Conservation (phyloP, 306 rosid genomes). For the Prunus padus region DNA sequence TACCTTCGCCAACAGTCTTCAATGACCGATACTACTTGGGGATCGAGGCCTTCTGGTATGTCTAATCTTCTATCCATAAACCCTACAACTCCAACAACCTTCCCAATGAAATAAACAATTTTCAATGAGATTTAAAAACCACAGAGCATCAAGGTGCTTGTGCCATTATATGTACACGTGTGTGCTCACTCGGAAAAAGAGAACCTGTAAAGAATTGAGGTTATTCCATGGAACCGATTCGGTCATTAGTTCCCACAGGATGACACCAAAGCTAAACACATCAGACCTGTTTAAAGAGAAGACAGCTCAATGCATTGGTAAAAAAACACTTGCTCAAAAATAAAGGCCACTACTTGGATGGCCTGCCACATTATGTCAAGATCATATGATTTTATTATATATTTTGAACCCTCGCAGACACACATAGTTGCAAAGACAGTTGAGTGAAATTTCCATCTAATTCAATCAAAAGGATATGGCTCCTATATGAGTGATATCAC, state of each 20-base stretch:
- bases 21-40: constrained; percentile 52
- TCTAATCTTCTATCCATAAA: constrained; percentile 80
- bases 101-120: constrained; percentile 22
- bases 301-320: not conserved
- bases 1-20: constrained; percentile 75
- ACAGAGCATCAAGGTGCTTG: not conserved
- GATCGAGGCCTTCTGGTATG: constrained; percentile 61
- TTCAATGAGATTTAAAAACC: not conserved
- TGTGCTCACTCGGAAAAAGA: not conserved
- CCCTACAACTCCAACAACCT: constrained; percentile 87
- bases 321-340: not conserved
- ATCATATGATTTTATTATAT: not conserved
- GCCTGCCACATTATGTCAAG: not conserved
- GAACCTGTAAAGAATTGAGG: constrained; percentile 68
- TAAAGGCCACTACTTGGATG: not conserved
- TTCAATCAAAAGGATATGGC: not conserved
- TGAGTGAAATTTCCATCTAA: not conserved
- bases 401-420: not conserved
- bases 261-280: constrained; percentile 75
- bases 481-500: too few species aligned
- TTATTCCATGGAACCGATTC: constrained; percentile 64
- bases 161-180: not conserved
- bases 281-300: constrained; percentile 55
- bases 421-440: not conserved
- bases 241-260: constrained; percentile 73